Conservation (phyloP, 495 filamentous ascomycete species). For the Aspergillus ellipticus region DNA sequence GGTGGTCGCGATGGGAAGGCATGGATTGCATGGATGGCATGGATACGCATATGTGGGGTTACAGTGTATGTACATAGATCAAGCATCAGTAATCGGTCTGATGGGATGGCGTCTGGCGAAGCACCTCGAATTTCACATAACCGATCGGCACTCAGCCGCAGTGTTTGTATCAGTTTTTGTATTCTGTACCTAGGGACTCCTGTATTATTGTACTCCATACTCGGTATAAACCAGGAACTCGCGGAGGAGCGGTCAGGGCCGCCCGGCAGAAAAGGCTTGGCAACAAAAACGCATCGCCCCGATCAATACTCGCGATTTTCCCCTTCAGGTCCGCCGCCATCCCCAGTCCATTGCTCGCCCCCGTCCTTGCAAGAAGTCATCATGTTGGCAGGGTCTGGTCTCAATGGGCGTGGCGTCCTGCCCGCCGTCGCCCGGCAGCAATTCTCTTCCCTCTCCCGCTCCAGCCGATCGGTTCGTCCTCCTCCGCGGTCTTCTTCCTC, state of each 20-base stretch:
- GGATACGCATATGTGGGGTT: conserved; percentile 11
- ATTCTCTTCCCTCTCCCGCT: conserved; percentile 28
- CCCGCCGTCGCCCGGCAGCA: conserved; percentile 34
- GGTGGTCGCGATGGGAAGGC: background rate
- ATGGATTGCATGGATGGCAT: too few species aligned
- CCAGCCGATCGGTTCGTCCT: conserved; percentile 38
- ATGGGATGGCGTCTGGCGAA: conserved; percentile 33
- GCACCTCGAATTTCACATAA: conserved; percentile 1
- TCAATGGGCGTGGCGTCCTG: conserved; percentile 29
- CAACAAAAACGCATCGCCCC: conserved; percentile 8
- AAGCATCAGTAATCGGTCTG: conserved; percentile 15
- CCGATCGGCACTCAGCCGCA: too few species aligned
- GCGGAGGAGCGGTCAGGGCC: conserved; percentile 7
- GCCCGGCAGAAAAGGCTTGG: conserved; percentile 38
- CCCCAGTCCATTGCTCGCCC: background rate
- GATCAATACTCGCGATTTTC: conserved; percentile 4
- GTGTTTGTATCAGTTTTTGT: too few species aligned
- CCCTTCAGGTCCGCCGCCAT: conserved; percentile 15
- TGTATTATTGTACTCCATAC: too few species aligned
- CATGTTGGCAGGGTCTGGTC: conserved; percentile 36
- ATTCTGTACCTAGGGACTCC: too few species aligned
- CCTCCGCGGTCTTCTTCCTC: background rate
- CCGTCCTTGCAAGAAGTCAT: conserved; percentile 15
- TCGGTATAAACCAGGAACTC: too few species aligned
- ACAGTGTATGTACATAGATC: conserved; percentile 35